Percentiles rank a stretch among this genome's conserved stretches.
Evolutionary conservation across 1,284 basidiomycete genomes (phyloP).

Genomic region (Melampsora americana): DNA sequence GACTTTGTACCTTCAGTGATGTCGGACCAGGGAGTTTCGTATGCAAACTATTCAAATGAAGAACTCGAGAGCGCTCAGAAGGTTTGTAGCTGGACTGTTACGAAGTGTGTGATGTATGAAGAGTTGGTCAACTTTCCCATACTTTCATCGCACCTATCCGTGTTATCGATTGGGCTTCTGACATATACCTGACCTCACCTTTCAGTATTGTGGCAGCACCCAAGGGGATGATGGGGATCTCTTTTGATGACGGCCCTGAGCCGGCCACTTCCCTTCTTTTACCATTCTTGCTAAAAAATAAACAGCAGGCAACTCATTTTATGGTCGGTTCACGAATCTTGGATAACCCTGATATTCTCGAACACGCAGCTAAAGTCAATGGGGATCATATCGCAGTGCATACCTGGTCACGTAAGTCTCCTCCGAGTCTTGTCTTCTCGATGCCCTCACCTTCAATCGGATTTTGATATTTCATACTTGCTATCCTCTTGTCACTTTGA

Average conservation of each 20-base stretch:
- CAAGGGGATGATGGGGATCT: slow-evolving; percentile 30
- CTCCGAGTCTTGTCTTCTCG: neutral
- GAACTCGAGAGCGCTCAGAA: slow-evolving; percentile 6
- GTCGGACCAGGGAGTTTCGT: neutral
- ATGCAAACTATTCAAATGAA: slow-evolving; percentile 23
- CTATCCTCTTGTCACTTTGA: neutral
- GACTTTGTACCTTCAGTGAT: slow-evolving; percentile 61
- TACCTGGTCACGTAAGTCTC: slow-evolving; percentile 53
- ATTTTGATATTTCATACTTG: neutral
- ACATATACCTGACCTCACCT: neutral
- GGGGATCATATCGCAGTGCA: slow-evolving; percentile 69
- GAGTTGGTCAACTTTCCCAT: slow-evolving; percentile 27
- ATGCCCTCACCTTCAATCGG: neutral
- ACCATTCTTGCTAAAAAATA: slow-evolving; percentile 54
- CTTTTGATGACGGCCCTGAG: slow-evolving; percentile 43
- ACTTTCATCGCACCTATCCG: neutral
- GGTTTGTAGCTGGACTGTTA: slow-evolving; percentile 40
- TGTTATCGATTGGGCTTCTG: neutral
- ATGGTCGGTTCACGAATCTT: slow-evolving; percentile 74
- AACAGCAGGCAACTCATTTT: slow-evolving; percentile 70
- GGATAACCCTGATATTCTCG: slow-evolving; percentile 61
- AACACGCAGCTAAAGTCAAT: slow-evolving; percentile 59
- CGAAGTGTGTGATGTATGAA: slow-evolving; percentile 16
- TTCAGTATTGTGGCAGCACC: slow-evolving; percentile 34
- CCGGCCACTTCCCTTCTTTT: slow-evolving; percentile 21